These are phyloP conservation scores for Neurospora tetraspora DNA, from an alignment of 495 filamentous ascomycete species.

Conservation along the genomic window DNA sequence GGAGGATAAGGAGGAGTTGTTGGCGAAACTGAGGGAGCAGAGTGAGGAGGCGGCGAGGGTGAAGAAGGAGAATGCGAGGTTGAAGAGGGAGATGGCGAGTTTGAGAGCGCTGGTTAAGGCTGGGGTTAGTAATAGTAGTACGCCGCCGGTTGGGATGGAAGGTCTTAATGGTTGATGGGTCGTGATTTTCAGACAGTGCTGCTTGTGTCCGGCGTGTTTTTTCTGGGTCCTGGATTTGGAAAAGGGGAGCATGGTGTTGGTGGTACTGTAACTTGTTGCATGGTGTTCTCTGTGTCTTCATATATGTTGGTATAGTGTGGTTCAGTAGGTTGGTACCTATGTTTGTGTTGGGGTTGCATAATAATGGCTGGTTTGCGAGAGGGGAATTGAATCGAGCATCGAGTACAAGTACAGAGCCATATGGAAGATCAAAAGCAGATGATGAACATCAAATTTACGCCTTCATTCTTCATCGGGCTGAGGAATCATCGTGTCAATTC, in stretches of 20 bases:
- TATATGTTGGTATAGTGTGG: not conserved
- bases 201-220: not conserved
- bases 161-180: not conserved
- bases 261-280: not conserved
- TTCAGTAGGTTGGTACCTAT: not conserved
- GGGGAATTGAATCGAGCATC: not conserved
- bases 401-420: not conserved
- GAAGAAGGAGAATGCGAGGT: conserved; percentile 67
- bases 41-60: conserved; percentile 59
- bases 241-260: not conserved
- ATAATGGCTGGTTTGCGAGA: not conserved
- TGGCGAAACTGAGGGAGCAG: conserved; percentile 52
- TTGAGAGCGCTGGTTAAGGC: conserved; percentile 38
- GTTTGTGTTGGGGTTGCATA: not conserved
- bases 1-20: conserved; percentile 63
- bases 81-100: conserved; percentile 43
- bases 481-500: no score
- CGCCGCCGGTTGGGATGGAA: not conserved
- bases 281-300: not conserved
- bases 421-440: not conserved
- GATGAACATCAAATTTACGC: not conserved
- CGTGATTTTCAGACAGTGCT: not conserved
- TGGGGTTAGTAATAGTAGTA: not conserved
- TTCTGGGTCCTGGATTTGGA: not conserved
- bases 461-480: no score